Evolutionary conservation across 2,329 filamentous ascomycete species (phyloP), one percentile per base, ranked within the genome.

Genomic region (Beauveria bassiana): DNA sequence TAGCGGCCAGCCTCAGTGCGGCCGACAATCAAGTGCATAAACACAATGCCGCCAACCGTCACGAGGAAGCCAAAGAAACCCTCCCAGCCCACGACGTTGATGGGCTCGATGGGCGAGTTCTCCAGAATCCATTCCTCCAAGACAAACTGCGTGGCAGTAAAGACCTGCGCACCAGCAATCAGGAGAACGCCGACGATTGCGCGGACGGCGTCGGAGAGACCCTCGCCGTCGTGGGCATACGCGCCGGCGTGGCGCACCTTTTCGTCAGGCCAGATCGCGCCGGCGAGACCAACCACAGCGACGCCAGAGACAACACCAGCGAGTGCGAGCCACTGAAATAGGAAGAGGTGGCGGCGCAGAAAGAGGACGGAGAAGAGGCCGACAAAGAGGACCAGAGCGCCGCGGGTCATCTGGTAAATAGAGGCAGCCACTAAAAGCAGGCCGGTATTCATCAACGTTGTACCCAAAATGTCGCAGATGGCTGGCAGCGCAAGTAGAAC

Each of bases 381-480:
- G 22, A 99, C 95, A 68, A 99, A 99, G 7, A 99, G 81, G 3
- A 99, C 93, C 47, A 99, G 81, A 0, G 95, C 95, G 9, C 95
- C 95, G 63, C 95, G 83, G 1, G 93, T 98, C 95, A 99, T 99
- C 77, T 99, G 95, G 76, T 97, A 99, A 70, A 99, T 97, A 64
- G 91, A 96, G 1, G 95, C 91, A 14, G 91, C 95, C 26, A 98
- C 93, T 72, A 98, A 93, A 54, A 98, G 81, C 66, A 99, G 81
- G 3, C 95, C 95, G 5, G 91, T 90, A 71, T 99, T 99, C 93
- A 99, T 98, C 61, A 98, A 83, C 4, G 95, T 99, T 5, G 95
- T 99, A 53, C 91, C 95, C 26, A 90, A 86, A 66, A 98, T 96
- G 72, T 99, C 95, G 76, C 93, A 97, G 70, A 92, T 88, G 47